A percentile compares a stretch with the other conserved stretches of the same genome.
Evolutionary conservation across 371 early-diverging fungal species (phyloP).

Genomic region (Ordospora colligata): DNA sequence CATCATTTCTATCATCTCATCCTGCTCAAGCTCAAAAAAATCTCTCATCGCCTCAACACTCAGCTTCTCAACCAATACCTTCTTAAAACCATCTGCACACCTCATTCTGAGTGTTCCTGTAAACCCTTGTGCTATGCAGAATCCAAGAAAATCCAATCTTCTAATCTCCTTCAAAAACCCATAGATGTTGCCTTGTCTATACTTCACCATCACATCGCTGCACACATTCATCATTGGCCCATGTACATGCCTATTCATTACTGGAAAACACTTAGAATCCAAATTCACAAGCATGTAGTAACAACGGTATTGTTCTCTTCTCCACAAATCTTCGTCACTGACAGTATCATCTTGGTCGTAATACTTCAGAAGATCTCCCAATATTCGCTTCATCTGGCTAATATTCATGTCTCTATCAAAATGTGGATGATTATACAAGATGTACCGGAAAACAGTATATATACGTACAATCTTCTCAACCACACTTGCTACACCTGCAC

Average conservation of each 20-base stretch:
- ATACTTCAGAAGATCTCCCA: conserved; percentile 18
- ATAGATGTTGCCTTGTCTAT: neutral
- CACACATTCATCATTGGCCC: neutral
- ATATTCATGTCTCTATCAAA: conserved; percentile 71
- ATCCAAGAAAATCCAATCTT: conserved; percentile 17
- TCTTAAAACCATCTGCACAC: neutral
- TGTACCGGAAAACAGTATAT: conserved; percentile 70
- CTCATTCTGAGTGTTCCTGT: conserved; percentile 1
- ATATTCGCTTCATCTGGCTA: conserved; percentile 75
- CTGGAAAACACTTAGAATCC: conserved; percentile 7
- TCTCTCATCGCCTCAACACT: neutral
- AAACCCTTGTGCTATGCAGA: conserved; percentile 14
- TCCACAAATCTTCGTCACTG: neutral
- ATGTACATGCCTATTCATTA: neutral
- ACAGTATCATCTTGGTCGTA: conserved; percentile 13
- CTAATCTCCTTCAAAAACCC: neutral
- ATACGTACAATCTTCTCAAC: conserved; percentile 77
- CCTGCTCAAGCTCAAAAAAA: neutral
- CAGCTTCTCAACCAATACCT: neutral
- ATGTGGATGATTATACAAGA: conserved; percentile 65
- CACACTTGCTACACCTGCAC: conserved; percentile 64
- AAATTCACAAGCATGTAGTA: conserved; percentile 30
- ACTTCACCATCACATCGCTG: conserved; percentile 11
- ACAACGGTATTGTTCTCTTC: conserved; percentile 15
- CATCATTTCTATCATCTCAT: neutral